These are phyloP conservation scores for Cercospora nicotianae DNA, from an alignment of 2,329 filamentous ascomycete species.

Conservation along the genomic window DNA sequence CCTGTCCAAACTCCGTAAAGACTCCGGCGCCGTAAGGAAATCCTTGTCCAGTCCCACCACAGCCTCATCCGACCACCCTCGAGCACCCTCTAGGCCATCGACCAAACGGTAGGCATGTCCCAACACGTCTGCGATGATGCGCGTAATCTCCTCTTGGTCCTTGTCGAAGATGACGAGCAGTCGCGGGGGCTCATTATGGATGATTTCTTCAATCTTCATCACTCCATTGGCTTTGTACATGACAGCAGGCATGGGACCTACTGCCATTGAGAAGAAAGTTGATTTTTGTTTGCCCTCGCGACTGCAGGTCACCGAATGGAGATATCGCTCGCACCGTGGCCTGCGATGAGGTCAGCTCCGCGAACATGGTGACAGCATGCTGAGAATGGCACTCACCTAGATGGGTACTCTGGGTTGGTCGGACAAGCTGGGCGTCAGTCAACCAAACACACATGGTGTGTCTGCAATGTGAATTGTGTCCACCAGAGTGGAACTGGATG, in stretches of 20 bases:
- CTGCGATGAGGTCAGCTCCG: constrained; percentile 21
- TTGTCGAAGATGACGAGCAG: constrained; percentile 64
- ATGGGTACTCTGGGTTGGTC: constrained; percentile 33
- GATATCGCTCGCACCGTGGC: constrained; percentile 38
- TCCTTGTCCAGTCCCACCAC: constrained; percentile 66
- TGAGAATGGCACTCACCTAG: constrained; percentile 23
- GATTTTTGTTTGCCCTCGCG: constrained; percentile 19
- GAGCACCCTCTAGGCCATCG: constrained; percentile 56
- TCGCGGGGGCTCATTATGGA: constrained; percentile 41
- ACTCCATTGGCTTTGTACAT: constrained; percentile 31
- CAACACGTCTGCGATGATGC: constrained; percentile 73
- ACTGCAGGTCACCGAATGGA: constrained; percentile 36
- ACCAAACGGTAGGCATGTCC: constrained; percentile 69
- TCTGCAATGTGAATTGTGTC: constrained; percentile 20
- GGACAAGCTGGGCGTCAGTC: constrained; percentile 31
- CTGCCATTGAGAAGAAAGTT: constrained; percentile 17
- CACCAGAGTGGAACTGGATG: constrained; percentile 25
- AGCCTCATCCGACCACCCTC: constrained; percentile 58
- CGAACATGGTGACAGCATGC: constrained; percentile 6
- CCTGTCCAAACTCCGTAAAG: constrained; percentile 58
- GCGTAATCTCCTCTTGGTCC: constrained; percentile 72
- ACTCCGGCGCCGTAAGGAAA: constrained; percentile 59
- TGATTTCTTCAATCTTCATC: constrained; percentile 38
- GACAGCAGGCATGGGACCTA: constrained; percentile 22
- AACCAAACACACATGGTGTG: constrained; percentile 34